Evolutionary conservation across 2,329 filamentous ascomycete genomes (phyloP), one percentile per base, ranked within the genome.

Genomic region (Aspergillus ochraceoroseus): DNA sequence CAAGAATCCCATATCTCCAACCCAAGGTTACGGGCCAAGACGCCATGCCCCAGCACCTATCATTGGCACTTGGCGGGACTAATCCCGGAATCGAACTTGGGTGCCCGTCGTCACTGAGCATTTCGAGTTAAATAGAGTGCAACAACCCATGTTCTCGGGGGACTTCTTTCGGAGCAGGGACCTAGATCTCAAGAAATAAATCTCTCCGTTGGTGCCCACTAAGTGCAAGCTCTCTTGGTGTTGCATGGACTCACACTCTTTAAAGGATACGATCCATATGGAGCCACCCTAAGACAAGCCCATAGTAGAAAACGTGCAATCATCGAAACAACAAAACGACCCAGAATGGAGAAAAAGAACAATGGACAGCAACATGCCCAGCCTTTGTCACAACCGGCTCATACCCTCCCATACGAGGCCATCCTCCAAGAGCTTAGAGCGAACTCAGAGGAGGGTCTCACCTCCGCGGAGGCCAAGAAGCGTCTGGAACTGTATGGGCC

Each of bases 311-410:
- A 43, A 48, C 20, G 20, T 38, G 14, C 11, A 48, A 23, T 23
- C 35, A 32, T 17, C 6, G 14, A 19, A 6, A 38, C 15, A 43
- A 28, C 20, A 30, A 39, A 14, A 22, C 40, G 35, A 28, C 31
- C 27, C 31, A 20, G 26, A 28, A 37, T 32, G 31, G 27, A 12
- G 23, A 34, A 36, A 35, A 40, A 41, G 14, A 36, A 9, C 17
- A 31, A 12, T n/a, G 23, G 19, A 4, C 12, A 20, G 13, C 40
- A 17, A n/a, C 18, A 34, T 22, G 28, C 27, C 9, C 55, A 56
- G 46, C 76, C 75, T 23, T 64, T 86, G 26, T 75, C 77, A 6
- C 66, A 70, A 22, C 81, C 81, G 9, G 79, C 82, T 5, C 82
- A 87, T 58, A 69, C 76, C 31, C 67, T 87, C 34, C 58, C 70